Evolutionary conservation across 257 asterid genomes (phyloP), one percentile per base, ranked within the genome.

Genomic region (Ehretia macrophylla): DNA sequence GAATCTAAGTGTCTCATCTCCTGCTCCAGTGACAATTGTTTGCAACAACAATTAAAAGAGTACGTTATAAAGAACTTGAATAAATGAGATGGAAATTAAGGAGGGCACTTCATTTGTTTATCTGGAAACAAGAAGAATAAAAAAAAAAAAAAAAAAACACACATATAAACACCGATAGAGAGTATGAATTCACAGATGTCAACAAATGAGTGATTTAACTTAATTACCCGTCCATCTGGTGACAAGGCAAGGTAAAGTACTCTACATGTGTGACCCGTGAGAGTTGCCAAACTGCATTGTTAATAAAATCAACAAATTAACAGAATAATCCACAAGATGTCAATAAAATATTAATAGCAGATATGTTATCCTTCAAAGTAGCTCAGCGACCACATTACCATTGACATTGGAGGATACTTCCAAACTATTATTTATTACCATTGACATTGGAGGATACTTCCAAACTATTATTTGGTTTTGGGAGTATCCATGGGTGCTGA

Each of bases 21-120:
- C 97, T 12, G 99, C 99, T 69, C 99, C 99, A 0, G 97, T 92
- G 48, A 92, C 99, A 68, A 92, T 88, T 50, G 97, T 88, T 97
- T 88, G 78, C 64, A 67, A 58, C 51, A 64, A 49, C 6, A 59
- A 8, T 23, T 1, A 17, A 22, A 10, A 39, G 8, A 20, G 8
- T 48, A 44, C 49, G 60, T 32, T 53, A 39, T 55, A 21, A 56
- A 70, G 18, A 68, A 62, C 0, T 1, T 4, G 17, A 6, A 46
- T 10, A 27, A 14, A 18, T 16, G 40, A 42, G 32, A 64, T n/a
- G 4, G 14, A 23, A 22, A 58, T 32, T 40, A 27, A 10, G 32
- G 8, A 13, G 14, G 4, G 54, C 32, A 47, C 17, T 8, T 69
- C 38, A n/a, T 11, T 14, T 39, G 40, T 11, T 19, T 16, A 45